phyloP scores from a whole-genome alignment of 495 filamentous ascomycete species.

The Hypoxylon rickii region DNA sequence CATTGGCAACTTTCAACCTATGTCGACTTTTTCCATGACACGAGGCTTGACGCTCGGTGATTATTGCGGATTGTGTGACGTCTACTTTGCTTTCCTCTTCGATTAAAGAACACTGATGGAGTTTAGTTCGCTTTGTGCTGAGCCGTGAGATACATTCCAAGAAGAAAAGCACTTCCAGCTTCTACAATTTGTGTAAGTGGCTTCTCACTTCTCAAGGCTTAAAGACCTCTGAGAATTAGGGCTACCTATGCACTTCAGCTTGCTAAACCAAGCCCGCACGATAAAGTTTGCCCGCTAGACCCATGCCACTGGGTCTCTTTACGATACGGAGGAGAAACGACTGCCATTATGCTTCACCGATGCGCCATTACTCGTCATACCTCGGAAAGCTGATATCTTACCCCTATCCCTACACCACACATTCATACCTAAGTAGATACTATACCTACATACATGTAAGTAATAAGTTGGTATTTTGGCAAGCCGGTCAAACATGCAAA shows the following conservation, averaged over 20 bases:
- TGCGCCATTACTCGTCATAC: constrained; percentile 19
- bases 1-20: not conserved
- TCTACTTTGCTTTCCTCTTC: not conserved
- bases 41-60: not conserved
- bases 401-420: no score
- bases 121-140: no score
- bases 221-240: no score
- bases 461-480: no score
- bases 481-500: no score
- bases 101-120: no score
- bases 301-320: constrained; percentile 15
- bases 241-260: not conserved
- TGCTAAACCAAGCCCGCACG: constrained; percentile 1
- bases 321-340: not conserved
- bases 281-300: constrained; percentile 7
- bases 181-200: not conserved
- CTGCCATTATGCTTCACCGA: constrained; percentile 7
- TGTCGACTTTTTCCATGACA: not conserved
- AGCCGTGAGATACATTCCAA: no score
- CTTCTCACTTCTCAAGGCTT: no score
- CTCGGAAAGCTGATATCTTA: no score
- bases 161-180: no score
- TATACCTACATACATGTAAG: no score
- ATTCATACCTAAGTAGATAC: no score
- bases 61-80: not conserved